Percentiles rank a stretch among this genome's conserved stretches.
Conservation (phyloP, 1,284 basidiomycete species). For the Pyrrhoderma noxium region DNA sequence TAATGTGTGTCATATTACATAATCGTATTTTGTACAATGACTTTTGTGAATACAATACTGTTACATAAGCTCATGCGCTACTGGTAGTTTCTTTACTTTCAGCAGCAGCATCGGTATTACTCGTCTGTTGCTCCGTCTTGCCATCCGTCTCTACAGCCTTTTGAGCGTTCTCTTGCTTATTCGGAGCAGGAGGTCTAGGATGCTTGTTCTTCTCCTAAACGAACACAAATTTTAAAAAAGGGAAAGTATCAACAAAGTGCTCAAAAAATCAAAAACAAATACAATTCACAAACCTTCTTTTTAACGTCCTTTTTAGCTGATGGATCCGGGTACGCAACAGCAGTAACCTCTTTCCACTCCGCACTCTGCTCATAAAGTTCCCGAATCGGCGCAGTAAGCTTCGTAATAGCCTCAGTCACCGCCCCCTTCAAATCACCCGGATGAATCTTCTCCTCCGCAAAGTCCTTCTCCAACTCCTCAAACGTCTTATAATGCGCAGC, state of each 20-base stretch:
- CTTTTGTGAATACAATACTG: no score
- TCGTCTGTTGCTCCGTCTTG: no score
- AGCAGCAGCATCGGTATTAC: no score
- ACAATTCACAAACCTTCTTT: conserved; percentile 47
- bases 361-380: conserved; percentile 67
- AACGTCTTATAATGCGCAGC: conserved; percentile 70
- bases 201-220: no score
- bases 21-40: no score
- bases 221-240: no score
- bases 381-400: conserved; percentile 80
- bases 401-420: conserved; percentile 72
- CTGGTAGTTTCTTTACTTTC: no score
- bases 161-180: no score
- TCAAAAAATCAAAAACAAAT: not conserved
- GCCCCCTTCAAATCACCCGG: conserved; percentile 87
- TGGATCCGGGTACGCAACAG: conserved; percentile 80
- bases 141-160: no score
- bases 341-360: conserved; percentile 78
- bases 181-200: no score
- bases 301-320: conserved; percentile 49
- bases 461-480: conserved; percentile 69
- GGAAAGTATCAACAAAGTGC: not conserved
- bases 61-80: no score
- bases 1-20: no score
- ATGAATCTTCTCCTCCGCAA: conserved; percentile 72